Conservation (phyloP, 2,329 filamentous ascomycete species). For the Harringtonia aguacate region DNA sequence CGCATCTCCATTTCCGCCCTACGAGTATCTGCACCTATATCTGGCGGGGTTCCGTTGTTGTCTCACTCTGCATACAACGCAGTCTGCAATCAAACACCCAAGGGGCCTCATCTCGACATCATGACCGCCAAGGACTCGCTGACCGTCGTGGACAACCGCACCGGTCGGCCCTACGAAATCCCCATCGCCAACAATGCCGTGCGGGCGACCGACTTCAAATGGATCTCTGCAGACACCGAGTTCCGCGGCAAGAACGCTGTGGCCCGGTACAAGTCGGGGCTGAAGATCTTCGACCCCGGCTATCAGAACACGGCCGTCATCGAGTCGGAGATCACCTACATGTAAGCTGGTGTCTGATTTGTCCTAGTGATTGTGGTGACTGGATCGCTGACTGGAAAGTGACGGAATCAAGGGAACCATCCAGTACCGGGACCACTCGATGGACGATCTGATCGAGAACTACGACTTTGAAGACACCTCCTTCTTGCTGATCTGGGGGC, state of each 20-base stretch:
- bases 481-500: constrained; percentile 40
- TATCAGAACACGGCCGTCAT: constrained; percentile 43
- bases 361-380: neutral
- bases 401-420: constrained; percentile 40
- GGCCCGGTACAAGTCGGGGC: constrained; percentile 35
- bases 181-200: constrained; percentile 38
- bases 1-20: no score
- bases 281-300: constrained; percentile 39
- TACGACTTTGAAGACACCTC: constrained; percentile 38
- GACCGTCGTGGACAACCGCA: constrained; percentile 38
- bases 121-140: constrained; percentile 17
- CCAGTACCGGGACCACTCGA: constrained; percentile 40
- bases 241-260: constrained; percentile 25
- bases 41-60: no score
- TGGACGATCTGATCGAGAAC: constrained; percentile 37
- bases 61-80: no score
- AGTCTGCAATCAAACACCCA: no score
- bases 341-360: constrained; percentile 12
- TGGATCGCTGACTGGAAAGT: no score
- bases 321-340: constrained; percentile 38
- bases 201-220: constrained; percentile 39
- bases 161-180: constrained; percentile 34
- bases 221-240: constrained; percentile 27
- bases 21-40: no score
- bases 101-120: no score